These are phyloP conservation scores for Solanum habrochaites DNA, from an alignment of 257 asterid genomes.

Conservation along the genomic window DNA sequence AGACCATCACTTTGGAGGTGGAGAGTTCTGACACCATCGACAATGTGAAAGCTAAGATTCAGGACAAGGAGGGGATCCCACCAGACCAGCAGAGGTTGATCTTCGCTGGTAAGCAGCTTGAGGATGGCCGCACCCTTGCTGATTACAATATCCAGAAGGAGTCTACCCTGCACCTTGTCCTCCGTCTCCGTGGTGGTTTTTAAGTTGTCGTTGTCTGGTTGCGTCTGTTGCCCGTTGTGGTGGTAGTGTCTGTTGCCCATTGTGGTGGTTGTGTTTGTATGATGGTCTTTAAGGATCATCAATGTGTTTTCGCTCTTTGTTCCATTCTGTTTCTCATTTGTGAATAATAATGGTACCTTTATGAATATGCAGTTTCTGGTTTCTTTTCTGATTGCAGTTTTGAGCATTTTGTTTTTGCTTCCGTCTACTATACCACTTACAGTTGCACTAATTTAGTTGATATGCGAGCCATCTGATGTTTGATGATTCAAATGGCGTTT, in stretches of 20 bases:
- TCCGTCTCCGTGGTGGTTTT: slow-evolving; percentile 81
- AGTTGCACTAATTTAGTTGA: neutral
- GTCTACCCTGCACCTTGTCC: slow-evolving; percentile 78
- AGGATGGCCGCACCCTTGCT: slow-evolving; percentile 44
- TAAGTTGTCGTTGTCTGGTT: neutral
- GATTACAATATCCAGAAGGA: slow-evolving; percentile 60
- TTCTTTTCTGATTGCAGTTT: neutral
- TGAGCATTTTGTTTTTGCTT: neutral
- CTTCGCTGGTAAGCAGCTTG: slow-evolving; percentile 48
- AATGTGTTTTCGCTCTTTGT: neutral
- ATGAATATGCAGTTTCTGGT: neutral
- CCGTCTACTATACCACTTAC: neutral
- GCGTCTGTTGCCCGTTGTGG: neutral
- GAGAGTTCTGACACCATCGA: slow-evolving; percentile 46
- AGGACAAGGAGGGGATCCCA: slow-evolving; percentile 51
- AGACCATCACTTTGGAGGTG: slow-evolving; percentile 46
- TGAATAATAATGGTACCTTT: neutral
- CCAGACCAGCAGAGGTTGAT: slow-evolving; percentile 54
- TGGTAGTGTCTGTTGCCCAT: neutral
- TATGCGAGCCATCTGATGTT: neutral
- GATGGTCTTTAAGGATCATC: neutral
- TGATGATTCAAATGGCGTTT: neutral
- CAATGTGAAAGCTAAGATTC: slow-evolving; percentile 44
- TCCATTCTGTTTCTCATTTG: neutral
- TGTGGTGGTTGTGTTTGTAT: neutral